phyloP scores from a whole-genome alignment of 2,329 filamentous ascomycete genomes.

The Bipolaris zeicola region DNA sequence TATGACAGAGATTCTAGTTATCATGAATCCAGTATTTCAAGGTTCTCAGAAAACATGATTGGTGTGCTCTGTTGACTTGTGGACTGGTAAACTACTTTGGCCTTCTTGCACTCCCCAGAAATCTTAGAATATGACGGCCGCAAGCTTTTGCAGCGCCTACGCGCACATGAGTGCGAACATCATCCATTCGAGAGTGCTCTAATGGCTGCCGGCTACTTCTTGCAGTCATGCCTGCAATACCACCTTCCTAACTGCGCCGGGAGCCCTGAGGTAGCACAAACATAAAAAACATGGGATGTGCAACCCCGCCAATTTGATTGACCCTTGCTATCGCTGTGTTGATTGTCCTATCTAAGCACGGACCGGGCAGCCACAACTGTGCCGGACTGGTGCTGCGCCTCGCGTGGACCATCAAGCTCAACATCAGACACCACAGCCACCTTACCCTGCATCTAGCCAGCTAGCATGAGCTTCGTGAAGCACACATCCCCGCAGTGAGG shows the following conservation, averaged over 20 bases:
- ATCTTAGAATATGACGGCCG: too few species aligned
- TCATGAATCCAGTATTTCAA: not conserved
- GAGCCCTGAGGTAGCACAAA: not conserved
- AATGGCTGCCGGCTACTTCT: not conserved
- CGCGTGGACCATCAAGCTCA: slow-evolving; percentile 13
- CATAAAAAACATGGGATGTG: not conserved
- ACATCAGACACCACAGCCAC: slow-evolving; percentile 33
- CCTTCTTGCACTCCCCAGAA: too few species aligned
- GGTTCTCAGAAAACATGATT: not conserved
- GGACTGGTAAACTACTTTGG: too few species aligned
- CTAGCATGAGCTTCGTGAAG: slow-evolving; percentile 29
- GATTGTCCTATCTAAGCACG: slow-evolving; percentile 10
- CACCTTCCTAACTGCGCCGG: not conserved
- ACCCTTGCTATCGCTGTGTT: not conserved
- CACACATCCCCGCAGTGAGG: slow-evolving; percentile 36
- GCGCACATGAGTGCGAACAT: not conserved
- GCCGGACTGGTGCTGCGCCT: slow-evolving; percentile 24
- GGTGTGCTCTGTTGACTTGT: too few species aligned
- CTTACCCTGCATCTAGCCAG: slow-evolving; percentile 29
- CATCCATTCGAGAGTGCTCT: not conserved
- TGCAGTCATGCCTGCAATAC: not conserved
- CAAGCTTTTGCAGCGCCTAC: too few species aligned
- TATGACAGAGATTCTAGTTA: not conserved
- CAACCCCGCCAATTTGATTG: not conserved
- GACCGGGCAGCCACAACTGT: slow-evolving; percentile 14